Evolutionary conservation across 2,329 filamentous ascomycete genomes (phyloP).

Genomic region (Colletotrichum camelliae): DNA sequence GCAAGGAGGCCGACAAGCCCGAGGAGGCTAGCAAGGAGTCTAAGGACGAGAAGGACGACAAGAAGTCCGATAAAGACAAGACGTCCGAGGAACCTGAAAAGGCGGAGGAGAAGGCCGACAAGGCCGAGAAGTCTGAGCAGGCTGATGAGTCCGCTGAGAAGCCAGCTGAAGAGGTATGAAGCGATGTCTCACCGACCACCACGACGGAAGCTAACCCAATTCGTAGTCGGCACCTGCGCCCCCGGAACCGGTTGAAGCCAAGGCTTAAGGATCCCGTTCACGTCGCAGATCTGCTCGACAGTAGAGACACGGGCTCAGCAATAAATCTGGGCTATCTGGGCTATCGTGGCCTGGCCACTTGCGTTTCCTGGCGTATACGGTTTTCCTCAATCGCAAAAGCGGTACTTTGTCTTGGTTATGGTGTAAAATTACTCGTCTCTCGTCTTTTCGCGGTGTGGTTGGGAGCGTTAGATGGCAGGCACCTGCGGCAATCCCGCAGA

Average conservation of each 20-base stretch:
- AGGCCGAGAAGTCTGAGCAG: conserved; percentile 27
- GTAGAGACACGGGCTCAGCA: conserved; percentile 9
- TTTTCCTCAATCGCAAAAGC: conserved; percentile 18
- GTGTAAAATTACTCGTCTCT: conserved; percentile 21
- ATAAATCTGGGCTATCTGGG: neutral
- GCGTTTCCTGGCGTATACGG: conserved; percentile 24
- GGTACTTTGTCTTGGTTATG: conserved; percentile 15
- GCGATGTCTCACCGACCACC: neutral
- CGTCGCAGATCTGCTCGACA: neutral
- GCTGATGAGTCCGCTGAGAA: conserved; percentile 21
- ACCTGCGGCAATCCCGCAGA: neutral
- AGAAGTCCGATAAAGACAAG: conserved; percentile 37
- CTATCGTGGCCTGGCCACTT: conserved; percentile 4
- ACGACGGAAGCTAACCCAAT: neutral
- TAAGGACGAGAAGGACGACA: conserved; percentile 33
- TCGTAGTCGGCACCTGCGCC: conserved; percentile 28
- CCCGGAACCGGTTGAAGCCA: conserved; percentile 40
- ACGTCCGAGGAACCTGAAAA: conserved; percentile 35
- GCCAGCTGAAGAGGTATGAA: conserved; percentile 40
- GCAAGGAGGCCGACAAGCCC: conserved; percentile 41
- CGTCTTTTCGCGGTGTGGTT: neutral
- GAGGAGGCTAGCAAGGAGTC: conserved; percentile 39
- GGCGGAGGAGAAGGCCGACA: conserved; percentile 34
- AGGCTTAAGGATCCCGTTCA: conserved; percentile 31
- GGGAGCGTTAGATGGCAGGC: conserved; percentile 5